phyloP scores from a whole-genome alignment of 805 yeast species.

The Lipomyces yamadae region DNA sequence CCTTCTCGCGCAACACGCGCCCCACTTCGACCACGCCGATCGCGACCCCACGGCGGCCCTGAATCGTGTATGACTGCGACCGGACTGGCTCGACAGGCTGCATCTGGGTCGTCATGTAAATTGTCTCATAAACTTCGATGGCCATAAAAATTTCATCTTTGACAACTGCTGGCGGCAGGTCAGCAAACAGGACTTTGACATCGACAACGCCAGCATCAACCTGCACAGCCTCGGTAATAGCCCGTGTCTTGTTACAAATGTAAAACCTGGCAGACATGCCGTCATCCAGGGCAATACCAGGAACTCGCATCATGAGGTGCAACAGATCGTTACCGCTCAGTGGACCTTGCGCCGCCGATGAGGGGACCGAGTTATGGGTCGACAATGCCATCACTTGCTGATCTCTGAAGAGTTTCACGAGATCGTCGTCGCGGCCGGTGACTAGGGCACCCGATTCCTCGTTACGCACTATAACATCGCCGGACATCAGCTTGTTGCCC shows the following conservation, averaged over 20 bases:
- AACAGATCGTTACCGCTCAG: slow-evolving; percentile 47
- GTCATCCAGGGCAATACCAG: slow-evolving; percentile 47
- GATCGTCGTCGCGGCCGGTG: slow-evolving; percentile 44
- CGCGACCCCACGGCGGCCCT: slow-evolving; percentile 75
- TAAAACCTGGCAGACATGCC: slow-evolving; percentile 57
- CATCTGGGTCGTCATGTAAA: slow-evolving; percentile 27
- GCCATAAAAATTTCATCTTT: slow-evolving; percentile 73
- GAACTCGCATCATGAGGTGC: slow-evolving; percentile 77
- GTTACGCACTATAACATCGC: slow-evolving; percentile 45
- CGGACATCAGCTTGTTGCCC: slow-evolving; percentile 43
- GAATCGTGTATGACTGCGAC: slow-evolving; percentile 20
- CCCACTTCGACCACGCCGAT: slow-evolving; percentile 88
- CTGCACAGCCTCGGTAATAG: slow-evolving; percentile 80
- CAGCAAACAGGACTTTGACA: slow-evolving; percentile 64
- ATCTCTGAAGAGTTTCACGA: slow-evolving; percentile 65
- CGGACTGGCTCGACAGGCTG: slow-evolving; percentile 42
- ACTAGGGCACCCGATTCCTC: slow-evolving; percentile 41
- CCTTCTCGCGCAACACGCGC: slow-evolving; percentile 69
- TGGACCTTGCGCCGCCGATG: background rate
- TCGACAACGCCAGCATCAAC: slow-evolving; percentile 44
- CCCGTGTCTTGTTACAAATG: slow-evolving; percentile 63
- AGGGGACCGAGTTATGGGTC: slow-evolving; percentile 27
- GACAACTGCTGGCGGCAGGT: slow-evolving; percentile 66
- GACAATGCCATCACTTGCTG: slow-evolving; percentile 74
- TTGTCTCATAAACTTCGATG: slow-evolving; percentile 67